Conservation (phyloP, 2,329 filamentous ascomycete genomes). For the Fusarium verticillioides region DNA sequence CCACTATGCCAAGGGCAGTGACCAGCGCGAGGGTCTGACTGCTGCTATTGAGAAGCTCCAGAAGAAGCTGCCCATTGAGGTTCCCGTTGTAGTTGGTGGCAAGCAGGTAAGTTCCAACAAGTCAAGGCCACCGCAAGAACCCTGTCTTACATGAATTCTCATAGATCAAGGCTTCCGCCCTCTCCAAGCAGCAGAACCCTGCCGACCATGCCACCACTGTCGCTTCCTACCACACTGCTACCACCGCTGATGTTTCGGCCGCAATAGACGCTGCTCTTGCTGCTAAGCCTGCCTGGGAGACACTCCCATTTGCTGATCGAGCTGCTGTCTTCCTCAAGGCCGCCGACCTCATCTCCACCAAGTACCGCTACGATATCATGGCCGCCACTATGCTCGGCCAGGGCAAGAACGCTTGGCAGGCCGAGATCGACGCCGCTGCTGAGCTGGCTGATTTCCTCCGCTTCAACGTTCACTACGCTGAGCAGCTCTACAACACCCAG, state of each 20-base stretch:
- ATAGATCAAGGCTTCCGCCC: constrained; percentile 73
- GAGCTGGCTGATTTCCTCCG: constrained; percentile 93
- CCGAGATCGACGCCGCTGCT: constrained; percentile 96
- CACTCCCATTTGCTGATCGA: constrained; percentile 87
- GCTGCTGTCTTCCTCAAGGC: constrained; percentile 96
- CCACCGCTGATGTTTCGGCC: constrained; percentile 76
- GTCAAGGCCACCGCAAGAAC: background rate
- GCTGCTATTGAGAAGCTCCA: constrained; percentile 78
- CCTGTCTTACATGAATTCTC: constrained; percentile 15
- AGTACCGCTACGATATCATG: constrained; percentile 98
- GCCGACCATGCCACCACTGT: constrained; percentile 80
- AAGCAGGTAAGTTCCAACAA: constrained; percentile 69
- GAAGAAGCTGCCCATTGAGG: constrained; percentile 75
- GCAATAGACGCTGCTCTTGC: constrained; percentile 87
- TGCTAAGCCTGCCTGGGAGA: constrained; percentile 89
- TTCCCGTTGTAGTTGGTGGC: constrained; percentile 86
- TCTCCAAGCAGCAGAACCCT: constrained; percentile 82
- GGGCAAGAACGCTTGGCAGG: constrained; percentile 98
- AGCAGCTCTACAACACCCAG: constrained; percentile 90
- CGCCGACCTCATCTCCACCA: constrained; percentile 87
- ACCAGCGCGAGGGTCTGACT: constrained; percentile 79
- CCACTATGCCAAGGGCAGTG: constrained; percentile 86
- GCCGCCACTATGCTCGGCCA: constrained; percentile 95
- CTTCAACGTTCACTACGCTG: constrained; percentile 93
- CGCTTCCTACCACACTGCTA: constrained; percentile 87